Conservation (phyloP, 2,329 filamentous ascomycete species). For the Stachybotrys elegans region DNA sequence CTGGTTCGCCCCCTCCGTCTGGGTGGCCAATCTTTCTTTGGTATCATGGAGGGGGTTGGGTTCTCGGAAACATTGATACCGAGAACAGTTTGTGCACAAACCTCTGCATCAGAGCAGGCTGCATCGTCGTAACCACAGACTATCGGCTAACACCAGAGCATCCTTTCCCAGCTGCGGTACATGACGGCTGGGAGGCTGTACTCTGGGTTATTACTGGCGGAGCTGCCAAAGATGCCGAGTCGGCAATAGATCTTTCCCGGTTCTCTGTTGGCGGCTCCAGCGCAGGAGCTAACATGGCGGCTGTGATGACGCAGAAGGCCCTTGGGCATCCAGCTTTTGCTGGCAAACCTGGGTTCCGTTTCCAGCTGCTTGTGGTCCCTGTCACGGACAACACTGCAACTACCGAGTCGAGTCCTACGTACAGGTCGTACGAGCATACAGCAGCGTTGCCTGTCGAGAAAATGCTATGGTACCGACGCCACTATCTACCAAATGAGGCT, state of each 20-base stretch:
- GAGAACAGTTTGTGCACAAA: slow-evolving; percentile 44
- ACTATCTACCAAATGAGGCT: slow-evolving; percentile 1
- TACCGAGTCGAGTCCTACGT: slow-evolving; percentile 2
- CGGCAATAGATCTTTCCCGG: slow-evolving; percentile 30
- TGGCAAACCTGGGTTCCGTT: not conserved
- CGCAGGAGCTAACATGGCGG: slow-evolving; percentile 12
- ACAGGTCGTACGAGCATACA: slow-evolving; percentile 4
- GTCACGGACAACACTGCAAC: slow-evolving; percentile 10
- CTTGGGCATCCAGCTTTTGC: not conserved
- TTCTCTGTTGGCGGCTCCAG: slow-evolving; percentile 41
- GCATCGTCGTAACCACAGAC: slow-evolving; percentile 7
- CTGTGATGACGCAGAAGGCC: slow-evolving; percentile 9
- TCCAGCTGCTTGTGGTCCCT: slow-evolving; percentile 8
- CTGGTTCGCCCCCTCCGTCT: slow-evolving; percentile 24
- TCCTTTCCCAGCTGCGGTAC: slow-evolving; percentile 45
- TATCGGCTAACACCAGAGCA: slow-evolving; percentile 41
- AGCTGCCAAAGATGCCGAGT: not conserved
- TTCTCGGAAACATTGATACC: slow-evolving; percentile 42
- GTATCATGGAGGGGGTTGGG: slow-evolving; percentile 47
- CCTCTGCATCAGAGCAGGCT: slow-evolving; percentile 25
- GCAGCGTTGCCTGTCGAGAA: slow-evolving; percentile 8
- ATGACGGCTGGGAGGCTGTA: slow-evolving; percentile 47
- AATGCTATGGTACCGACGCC: slow-evolving; percentile 10
- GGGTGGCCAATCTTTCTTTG: slow-evolving; percentile 46
- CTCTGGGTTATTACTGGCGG: slow-evolving; percentile 31